A percentile compares a stretch with the other conserved stretches of the same genome.
Conservation (phyloP, 2,329 filamentous ascomycete species). For the Stagonosporopsis vannaccii region DNA sequence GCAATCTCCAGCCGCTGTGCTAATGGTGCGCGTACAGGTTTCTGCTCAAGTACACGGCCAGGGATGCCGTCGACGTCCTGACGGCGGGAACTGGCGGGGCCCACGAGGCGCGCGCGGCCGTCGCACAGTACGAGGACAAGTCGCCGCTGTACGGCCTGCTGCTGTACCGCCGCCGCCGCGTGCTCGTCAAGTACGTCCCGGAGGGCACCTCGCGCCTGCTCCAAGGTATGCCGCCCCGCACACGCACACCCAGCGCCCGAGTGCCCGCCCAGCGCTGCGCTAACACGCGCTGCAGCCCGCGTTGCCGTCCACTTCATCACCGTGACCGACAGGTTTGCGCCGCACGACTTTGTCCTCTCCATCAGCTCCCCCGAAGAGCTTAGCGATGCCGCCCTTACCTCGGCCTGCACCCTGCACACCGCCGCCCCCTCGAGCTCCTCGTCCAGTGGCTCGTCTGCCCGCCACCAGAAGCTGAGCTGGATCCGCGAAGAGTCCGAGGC, state of each 20-base stretch:
- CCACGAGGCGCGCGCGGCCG: slow-evolving; percentile 78
- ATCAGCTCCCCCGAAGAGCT: slow-evolving; percentile 79
- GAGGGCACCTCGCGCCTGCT: slow-evolving; percentile 89
- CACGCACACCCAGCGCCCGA: neutral
- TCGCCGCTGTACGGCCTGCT: slow-evolving; percentile 93
- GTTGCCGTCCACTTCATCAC: slow-evolving; percentile 74
- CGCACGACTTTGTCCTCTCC: slow-evolving; percentile 84
- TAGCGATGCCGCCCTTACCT: slow-evolving; percentile 85
- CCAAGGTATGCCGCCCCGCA: slow-evolving; percentile 70
- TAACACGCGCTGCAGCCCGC: slow-evolving; percentile 68
- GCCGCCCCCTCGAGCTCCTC: slow-evolving; percentile 86
- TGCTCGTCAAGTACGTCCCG: slow-evolving; percentile 91
- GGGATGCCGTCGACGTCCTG: slow-evolving; percentile 86
- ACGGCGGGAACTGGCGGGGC: slow-evolving; percentile 81
- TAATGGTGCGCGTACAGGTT: slow-evolving; percentile 69
- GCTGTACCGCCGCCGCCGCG: slow-evolving; percentile 86
- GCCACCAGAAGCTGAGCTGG: slow-evolving; percentile 80
- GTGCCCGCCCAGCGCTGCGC: slow-evolving; percentile 8
- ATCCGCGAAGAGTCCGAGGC: slow-evolving; percentile 95
- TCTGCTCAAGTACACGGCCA: slow-evolving; percentile 85
- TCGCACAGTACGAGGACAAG: slow-evolving; percentile 80
- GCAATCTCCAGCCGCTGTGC: slow-evolving; percentile 26
- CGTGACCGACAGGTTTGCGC: slow-evolving; percentile 73
- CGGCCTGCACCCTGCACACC: slow-evolving; percentile 87
- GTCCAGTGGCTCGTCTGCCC: slow-evolving; percentile 79